A percentile compares a stretch with the other conserved stretches of the same genome.
Evolutionary conservation across 2,329 filamentous ascomycete species (phyloP).

Genomic region (Colletotrichum chrysophilum): DNA sequence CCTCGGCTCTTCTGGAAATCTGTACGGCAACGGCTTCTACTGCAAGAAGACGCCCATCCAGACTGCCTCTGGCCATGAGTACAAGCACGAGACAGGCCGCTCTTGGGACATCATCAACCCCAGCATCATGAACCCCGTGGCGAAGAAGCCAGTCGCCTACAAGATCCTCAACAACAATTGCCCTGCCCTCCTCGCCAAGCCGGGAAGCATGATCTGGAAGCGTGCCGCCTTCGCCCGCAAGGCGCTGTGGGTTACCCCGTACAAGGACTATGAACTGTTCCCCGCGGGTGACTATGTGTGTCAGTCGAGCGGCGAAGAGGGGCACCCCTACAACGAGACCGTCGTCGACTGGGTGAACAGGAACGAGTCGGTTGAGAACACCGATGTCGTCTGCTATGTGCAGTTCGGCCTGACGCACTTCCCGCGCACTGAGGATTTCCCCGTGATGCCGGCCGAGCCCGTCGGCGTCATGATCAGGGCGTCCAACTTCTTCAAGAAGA

Average conservation of each 20-base stretch:
- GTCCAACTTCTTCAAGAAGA: slow-evolving; percentile 56
- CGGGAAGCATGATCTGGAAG: slow-evolving; percentile 5
- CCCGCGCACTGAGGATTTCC: slow-evolving; percentile 61
- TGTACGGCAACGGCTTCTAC: slow-evolving; percentile 77
- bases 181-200: background rate
- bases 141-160: slow-evolving; percentile 37
- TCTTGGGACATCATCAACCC: slow-evolving; percentile 48
- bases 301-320: background rate
- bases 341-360: background rate
- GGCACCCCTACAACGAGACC: slow-evolving; percentile 29
- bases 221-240: slow-evolving; percentile 2
- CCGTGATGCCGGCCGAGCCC: slow-evolving; percentile 63
- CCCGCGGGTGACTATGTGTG: background rate
- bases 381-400: slow-evolving; percentile 62
- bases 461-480: slow-evolving; percentile 53
- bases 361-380: slow-evolving; percentile 56
- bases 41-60: slow-evolving; percentile 30
- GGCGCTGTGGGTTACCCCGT: background rate
- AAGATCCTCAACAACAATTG: slow-evolving; percentile 10
- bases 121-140: slow-evolving; percentile 53
- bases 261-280: background rate
- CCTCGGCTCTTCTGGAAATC: slow-evolving; percentile 72
- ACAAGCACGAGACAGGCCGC: slow-evolving; percentile 22
- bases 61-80: slow-evolving; percentile 25
- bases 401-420: slow-evolving; percentile 63